These are phyloP conservation scores for Chaetomium olivaceum DNA, from an alignment of 2,329 filamentous ascomycete genomes.

Conservation along the genomic window DNA sequence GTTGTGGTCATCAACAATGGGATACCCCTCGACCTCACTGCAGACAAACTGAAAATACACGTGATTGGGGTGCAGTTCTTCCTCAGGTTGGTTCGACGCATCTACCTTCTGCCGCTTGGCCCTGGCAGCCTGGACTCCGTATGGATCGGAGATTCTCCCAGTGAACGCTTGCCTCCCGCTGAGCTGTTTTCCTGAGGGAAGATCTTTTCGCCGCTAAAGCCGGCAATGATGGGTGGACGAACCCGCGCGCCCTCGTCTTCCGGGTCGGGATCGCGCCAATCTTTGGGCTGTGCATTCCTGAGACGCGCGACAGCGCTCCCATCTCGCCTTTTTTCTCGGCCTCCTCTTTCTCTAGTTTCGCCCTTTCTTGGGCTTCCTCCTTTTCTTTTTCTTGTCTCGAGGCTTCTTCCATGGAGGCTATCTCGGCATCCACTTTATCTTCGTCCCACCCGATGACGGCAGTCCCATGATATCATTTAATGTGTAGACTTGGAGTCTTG, in stretches of 20 bases:
- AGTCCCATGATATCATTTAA: background rate
- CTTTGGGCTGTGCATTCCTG: background rate
- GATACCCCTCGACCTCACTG: background rate
- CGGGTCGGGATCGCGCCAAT: background rate
- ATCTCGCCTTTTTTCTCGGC: background rate
- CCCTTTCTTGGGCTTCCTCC: background rate
- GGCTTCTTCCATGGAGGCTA: background rate
- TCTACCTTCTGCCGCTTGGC: background rate
- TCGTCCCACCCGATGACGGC: conserved; percentile 11
- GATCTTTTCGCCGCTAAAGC: background rate
- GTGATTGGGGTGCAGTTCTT: background rate
- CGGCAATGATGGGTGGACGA: background rate
- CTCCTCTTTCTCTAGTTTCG: background rate
- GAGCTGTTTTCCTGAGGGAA: background rate
- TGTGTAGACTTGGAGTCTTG: background rate
- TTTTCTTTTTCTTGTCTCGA: background rate
- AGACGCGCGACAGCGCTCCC: background rate
- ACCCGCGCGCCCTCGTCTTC: background rate
- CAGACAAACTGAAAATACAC: conserved; percentile 18
- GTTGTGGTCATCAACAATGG: background rate
- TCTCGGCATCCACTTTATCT: background rate
- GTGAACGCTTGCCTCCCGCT: background rate
- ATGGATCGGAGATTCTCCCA: background rate
- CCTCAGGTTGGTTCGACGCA: background rate
- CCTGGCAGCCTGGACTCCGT: background rate